Percentiles rank a stretch among this genome's conserved stretches.
Evolutionary conservation across 1,284 basidiomycete genomes (phyloP).

Genomic region (Trichosporon sp.): DNA sequence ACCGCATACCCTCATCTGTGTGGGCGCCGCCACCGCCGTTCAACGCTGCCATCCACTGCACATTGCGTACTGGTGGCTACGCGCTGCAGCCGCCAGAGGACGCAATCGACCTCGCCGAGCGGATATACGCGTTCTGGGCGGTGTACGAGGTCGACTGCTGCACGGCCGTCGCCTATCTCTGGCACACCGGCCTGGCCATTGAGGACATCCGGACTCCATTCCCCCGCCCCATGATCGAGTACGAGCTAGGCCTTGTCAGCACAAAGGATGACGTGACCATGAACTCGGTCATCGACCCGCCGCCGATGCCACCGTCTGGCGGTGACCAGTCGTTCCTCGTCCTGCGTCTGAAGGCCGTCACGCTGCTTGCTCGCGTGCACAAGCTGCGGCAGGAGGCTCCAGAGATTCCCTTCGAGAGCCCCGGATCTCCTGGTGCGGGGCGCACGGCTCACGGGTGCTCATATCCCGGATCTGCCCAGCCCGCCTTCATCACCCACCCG

Average conservation of each 20-base stretch:
- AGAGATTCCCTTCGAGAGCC: conserved; percentile 26
- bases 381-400: conserved; percentile 32
- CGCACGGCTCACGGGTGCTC: conserved; percentile 24
- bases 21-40: conserved; percentile 31
- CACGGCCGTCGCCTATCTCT: conserved; percentile 41
- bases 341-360: conserved; percentile 37
- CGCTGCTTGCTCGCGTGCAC: conserved; percentile 32
- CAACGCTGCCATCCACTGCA: conserved; percentile 35
- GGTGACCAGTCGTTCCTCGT: conserved; percentile 33
- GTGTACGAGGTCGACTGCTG: conserved; percentile 44
- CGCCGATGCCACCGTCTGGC: background rate
- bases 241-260: conserved; percentile 36
- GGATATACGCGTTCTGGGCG: conserved; percentile 46
- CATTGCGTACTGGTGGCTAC: conserved; percentile 35
- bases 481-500: conserved; percentile 30
- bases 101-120: conserved; percentile 38
- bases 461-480: conserved; percentile 30
- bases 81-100: conserved; percentile 31
- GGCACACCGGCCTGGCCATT: conserved; percentile 40
- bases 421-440: conserved; percentile 2
- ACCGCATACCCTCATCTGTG: conserved; percentile 35
- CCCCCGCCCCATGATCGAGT: conserved; percentile 40
- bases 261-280: conserved; percentile 35
- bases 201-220: conserved; percentile 44
- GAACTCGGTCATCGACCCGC: conserved; percentile 27